phyloP scores from a whole-genome alignment of 805 yeast genomes.

The Wickerhamomyces bovis region DNA sequence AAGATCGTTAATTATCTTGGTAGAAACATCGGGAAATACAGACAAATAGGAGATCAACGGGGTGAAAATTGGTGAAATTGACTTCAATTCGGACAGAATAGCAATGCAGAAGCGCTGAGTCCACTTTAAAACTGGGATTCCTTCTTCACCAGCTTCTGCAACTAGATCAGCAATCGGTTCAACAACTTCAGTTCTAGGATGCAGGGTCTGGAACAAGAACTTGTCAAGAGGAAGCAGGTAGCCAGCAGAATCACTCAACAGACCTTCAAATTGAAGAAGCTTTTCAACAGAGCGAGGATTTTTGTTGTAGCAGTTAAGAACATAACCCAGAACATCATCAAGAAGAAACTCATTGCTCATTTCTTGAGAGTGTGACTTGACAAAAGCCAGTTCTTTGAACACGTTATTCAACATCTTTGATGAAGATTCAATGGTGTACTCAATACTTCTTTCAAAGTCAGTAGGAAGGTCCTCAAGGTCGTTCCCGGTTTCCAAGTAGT shows the following conservation, averaged over 20 bases:
- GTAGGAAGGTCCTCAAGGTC: neutral
- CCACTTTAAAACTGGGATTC: conserved; percentile 9
- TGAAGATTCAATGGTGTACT: conserved; percentile 15
- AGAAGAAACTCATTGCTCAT: neutral
- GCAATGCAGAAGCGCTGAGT: conserved; percentile 7
- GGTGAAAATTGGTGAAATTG: neutral
- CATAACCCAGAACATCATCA: conserved; percentile 34
- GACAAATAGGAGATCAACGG: conserved; percentile 10
- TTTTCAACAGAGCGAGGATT: conserved; percentile 8
- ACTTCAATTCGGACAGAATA: conserved; percentile 4
- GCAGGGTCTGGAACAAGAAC: conserved; percentile 11
- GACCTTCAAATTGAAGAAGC: conserved; percentile 9
- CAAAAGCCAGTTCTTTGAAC: conserved; percentile 23
- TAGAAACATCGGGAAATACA: conserved; percentile 19
- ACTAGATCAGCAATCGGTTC: neutral
- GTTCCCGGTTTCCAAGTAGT: conserved; percentile 17
- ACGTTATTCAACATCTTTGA: conserved; percentile 24
- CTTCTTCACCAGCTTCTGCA: neutral
- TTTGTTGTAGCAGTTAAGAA: conserved; percentile 26
- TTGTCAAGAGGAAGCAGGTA: conserved; percentile 10
- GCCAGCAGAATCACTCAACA: conserved; percentile 9
- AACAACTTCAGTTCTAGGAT: neutral
- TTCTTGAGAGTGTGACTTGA: neutral
- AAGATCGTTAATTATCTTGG: conserved; percentile 23
- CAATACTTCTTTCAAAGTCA: conserved; percentile 8